Evolutionary conservation across 805 yeast species (phyloP).

Genomic region (Suhomyces canberraensis): DNA sequence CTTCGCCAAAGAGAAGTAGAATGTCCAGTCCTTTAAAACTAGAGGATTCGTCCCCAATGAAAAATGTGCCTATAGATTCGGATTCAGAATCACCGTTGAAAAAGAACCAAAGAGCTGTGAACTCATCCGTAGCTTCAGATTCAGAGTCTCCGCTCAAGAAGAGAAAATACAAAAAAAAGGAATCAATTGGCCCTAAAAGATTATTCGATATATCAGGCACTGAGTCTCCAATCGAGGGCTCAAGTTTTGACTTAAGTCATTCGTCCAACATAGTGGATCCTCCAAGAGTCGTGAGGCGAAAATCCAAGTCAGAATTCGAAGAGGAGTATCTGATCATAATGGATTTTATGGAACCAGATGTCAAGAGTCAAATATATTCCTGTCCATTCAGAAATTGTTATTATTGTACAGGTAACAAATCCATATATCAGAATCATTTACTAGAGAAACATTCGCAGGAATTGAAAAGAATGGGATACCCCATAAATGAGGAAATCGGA

Average conservation of each 20-base stretch:
- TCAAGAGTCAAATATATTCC: constrained; percentile 13
- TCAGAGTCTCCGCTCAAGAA: too few relatives aligned
- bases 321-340: constrained; percentile 22
- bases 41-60: constrained; percentile 4
- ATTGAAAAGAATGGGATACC: constrained; percentile 24
- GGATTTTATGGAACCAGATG: not conserved
- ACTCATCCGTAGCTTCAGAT: too few relatives aligned
- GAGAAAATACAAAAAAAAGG: too few relatives aligned
- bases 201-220: not conserved
- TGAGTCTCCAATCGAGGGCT: not conserved
- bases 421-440: constrained; percentile 24
- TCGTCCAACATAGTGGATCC: too few relatives aligned
- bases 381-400: constrained; percentile 26
- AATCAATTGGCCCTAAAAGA: not conserved
- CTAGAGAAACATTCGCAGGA: constrained; percentile 18
- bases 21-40: too few relatives aligned
- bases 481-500: constrained; percentile 11
- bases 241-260: not conserved
- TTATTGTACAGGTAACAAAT: constrained; percentile 28
- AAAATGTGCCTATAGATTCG: not conserved
- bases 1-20: constrained; percentile 6
- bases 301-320: constrained; percentile 13
- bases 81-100: constrained; percentile 1
- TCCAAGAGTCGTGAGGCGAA: not conserved
- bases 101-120: not conserved